Base-by-base conservation (phyloP, 2,329 filamentous ascomycete genomes). In the Pyrenophora tritici-repentis region DNA sequence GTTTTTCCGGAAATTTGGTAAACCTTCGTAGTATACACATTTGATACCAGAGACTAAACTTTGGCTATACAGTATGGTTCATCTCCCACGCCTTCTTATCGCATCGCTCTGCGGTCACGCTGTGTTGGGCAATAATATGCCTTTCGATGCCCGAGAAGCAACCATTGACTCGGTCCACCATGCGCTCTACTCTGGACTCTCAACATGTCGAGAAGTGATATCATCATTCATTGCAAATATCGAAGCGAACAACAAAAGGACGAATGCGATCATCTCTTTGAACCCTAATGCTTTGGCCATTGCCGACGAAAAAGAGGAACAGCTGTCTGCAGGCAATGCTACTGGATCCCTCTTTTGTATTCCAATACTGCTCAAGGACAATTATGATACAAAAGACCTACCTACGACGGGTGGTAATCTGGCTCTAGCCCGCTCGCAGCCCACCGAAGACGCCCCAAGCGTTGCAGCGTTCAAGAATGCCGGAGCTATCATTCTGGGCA, bases 361-460 rank as follows among this genome's bases (percentile, higher is more conserved):
- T 14, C 85, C 85, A 0, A 68, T 86, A 10, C 63, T 88, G 4
- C 70, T 87, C 5, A 88, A 88, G 66, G 85, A 88, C 69, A 88
- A 86, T 62, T 86, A 80, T 62, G 80, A 85, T 47, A 82, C 82
- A 0, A 57, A 67, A 0, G 77, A 78, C 16, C 79, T 84, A 69
- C 78, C 78, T 36, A 87, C 85, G 1, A 87, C 83, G 0, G 84
- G 80, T 0, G 82, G 78, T 4, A 80, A 75, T 52, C 59, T 78
- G 6, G 80, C 77, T 4, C 71, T 88, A 7, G 76, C 76, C 26
- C 62, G 73, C 2, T 80, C 79, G 17, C 71, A 67, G 45, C 83
- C 78, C 6, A 67, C 67, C 1, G 61, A 68, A n/a, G 81, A 85
- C 61, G 80, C 81, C 0, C 75, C 79, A 0, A 74, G 78, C 1